phyloP scores from a whole-genome alignment of 306 rosid species.

The Rosa persica region DNA sequence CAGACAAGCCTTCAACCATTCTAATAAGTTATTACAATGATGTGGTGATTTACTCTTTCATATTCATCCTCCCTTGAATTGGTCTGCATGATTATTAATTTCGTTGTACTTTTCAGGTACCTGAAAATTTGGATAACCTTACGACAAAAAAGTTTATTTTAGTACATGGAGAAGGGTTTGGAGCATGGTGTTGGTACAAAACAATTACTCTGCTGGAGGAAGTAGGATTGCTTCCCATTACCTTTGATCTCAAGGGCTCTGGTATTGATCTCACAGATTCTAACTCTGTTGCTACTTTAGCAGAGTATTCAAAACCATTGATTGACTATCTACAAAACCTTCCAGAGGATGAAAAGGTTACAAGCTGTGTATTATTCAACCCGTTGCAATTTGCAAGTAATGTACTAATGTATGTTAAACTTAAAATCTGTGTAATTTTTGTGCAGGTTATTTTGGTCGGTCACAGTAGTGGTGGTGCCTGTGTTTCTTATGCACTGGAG shows the following conservation, averaged over 20 bases:
- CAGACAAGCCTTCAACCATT: neutral
- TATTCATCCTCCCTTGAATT: neutral
- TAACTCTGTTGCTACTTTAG: conserved; percentile 56
- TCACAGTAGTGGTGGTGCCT: conserved; percentile 96
- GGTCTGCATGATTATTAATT: neutral
- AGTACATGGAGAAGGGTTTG: conserved; percentile 94
- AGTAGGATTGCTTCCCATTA: conserved; percentile 69
- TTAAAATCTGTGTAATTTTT: conserved; percentile 24
- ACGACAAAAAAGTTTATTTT: conserved; percentile 65
- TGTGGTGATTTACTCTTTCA: neutral
- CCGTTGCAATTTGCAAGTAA: conserved; percentile 15
- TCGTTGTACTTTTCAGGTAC: conserved; percentile 37
- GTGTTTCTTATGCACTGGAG: conserved; percentile 90
- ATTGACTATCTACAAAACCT: conserved; percentile 66
- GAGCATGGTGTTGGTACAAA: conserved; percentile 99
- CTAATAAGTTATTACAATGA: neutral
- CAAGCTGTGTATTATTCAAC: conserved; percentile 15
- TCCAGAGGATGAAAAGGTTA: conserved; percentile 86
- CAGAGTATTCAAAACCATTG: conserved; percentile 86
- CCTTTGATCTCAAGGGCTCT: conserved; percentile 86
- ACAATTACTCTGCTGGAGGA: conserved; percentile 82
- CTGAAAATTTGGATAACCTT: conserved; percentile 57
- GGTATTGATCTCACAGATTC: conserved; percentile 89
- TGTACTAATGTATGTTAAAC: conserved; percentile 17
- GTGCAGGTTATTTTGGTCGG: conserved; percentile 87